Base-by-base conservation (phyloP, 164 flowering plant species). In the Echeveria elegans region DNA sequence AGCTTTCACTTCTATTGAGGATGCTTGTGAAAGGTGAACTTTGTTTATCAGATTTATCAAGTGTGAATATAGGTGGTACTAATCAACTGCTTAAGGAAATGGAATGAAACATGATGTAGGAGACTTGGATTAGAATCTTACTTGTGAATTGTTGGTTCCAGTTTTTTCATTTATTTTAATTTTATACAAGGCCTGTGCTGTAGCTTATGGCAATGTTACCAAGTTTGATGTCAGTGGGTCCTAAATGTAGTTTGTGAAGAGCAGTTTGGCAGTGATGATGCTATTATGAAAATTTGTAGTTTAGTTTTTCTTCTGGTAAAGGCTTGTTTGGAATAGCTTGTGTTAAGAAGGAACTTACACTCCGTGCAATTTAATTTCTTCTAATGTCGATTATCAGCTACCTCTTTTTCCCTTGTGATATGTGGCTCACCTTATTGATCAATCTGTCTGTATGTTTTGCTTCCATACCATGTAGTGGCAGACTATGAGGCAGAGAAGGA, bases 401-500 rank as follows among this genome's bases (percentile, higher is more conserved):
- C 15, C 18, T 63, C 6, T 16, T 19, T 34, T 5, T 1, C 24
- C 5, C 1, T 63, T 3, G 5, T 7, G n/a, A 12, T 63, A 26
- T 63, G 40, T 63, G 11, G 40, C 12, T 31, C 37, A 16, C 21
- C n/a, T 38, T 63, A 1, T 11, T 38, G 21, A 38, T 63, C 43
- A 32, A 34, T 38, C 23, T 34, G 43, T 12, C 53, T 40, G n/a
- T n/a, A 68, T 43, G 71, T 58, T 65, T 14, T 68, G 45, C 77
- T 94, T 36, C 96, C 99, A 12, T 94, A 94, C 74, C 99, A 91
- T 79, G 99, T 94, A 3, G 96, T 91, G 72, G 99, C 99, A 23
- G 99, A 94, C 75, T 94, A 94, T 78, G 99, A 94, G 78, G 97
- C 97, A 11, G 97, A 94, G 76, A 97, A 91, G 72, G 99, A 91